Conservation (phyloP, 2,329 filamentous ascomycete species). For the Fusarium robinianum region DNA sequence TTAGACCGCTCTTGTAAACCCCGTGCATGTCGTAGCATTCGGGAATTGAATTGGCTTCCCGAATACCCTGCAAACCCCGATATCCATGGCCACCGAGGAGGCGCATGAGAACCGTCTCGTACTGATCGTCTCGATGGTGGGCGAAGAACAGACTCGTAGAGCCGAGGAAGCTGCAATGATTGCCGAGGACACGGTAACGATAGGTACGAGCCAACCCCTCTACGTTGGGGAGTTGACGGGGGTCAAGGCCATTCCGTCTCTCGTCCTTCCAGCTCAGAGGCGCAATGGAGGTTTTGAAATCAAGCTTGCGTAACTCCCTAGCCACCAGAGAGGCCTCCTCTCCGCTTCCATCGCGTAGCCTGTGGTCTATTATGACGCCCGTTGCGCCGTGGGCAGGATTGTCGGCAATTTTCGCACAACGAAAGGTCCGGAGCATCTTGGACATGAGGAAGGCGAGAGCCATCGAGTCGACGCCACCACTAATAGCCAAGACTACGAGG, state of each 20-base stretch:
- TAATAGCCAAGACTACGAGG: slow-evolving; percentile 72
- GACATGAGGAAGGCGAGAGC: slow-evolving; percentile 79
- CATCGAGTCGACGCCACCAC: slow-evolving; percentile 98
- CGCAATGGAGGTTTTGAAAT: slow-evolving; percentile 37
- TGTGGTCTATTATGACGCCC: slow-evolving; percentile 62
- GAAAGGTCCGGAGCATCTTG: slow-evolving; percentile 44
- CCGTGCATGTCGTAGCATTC: slow-evolving; percentile 79
- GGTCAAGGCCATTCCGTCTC: slow-evolving; percentile 38
- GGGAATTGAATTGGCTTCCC: slow-evolving; percentile 69
- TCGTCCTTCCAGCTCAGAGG: slow-evolving; percentile 54
- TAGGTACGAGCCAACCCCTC: slow-evolving; percentile 76
- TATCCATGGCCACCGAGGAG: slow-evolving; percentile 68
- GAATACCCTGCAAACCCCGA: slow-evolving; percentile 76
- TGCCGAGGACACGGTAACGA: slow-evolving; percentile 74
- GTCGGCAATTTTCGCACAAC: slow-evolving; percentile 49
- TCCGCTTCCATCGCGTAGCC: slow-evolving; percentile 56
- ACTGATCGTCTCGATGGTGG: slow-evolving; percentile 89
- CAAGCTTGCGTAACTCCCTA: slow-evolving; percentile 45
- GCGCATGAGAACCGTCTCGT: slow-evolving; percentile 86
- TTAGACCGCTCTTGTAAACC: slow-evolving; percentile 66
- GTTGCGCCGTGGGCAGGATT: slow-evolving; percentile 49
- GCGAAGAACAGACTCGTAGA: slow-evolving; percentile 72
- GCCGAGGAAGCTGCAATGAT: slow-evolving; percentile 54
- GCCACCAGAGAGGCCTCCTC: slow-evolving; percentile 57
- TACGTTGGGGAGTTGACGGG: slow-evolving; percentile 60